A percentile compares a stretch with the other conserved stretches of the same genome.
Evolutionary conservation across 108 stramenopile genomes (phyloP).

Genomic region (Schizochytrium sp.): DNA sequence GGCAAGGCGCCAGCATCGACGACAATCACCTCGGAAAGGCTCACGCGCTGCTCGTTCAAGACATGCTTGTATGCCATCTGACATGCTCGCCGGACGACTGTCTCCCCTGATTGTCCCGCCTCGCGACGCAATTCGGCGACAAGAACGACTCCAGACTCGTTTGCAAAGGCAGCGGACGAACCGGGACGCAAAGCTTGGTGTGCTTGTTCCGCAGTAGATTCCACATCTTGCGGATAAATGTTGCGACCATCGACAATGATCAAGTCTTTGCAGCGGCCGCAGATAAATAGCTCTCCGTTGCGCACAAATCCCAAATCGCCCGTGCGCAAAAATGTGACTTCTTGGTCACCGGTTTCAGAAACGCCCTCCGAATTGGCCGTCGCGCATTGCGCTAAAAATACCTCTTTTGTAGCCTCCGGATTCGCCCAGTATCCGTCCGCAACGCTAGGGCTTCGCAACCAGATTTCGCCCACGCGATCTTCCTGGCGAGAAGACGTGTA

Average conservation of each 20-base stretch:
- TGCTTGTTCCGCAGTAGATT: slow-evolving; percentile 76
- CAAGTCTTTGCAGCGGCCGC: slow-evolving; percentile 86
- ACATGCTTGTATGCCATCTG: neutral
- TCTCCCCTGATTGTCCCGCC: neutral
- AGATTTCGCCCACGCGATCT: slow-evolving; percentile 75
- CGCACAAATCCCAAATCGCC: slow-evolving; percentile 95
- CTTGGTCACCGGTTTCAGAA: too few relatives aligned
- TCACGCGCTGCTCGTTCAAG: slow-evolving; percentile 37
- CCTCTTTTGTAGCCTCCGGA: slow-evolving; percentile 3
- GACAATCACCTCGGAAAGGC: slow-evolving; percentile 59
- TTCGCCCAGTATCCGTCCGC: slow-evolving; percentile 66
- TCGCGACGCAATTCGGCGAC: slow-evolving; percentile 55
- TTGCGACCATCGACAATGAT: slow-evolving; percentile 96
- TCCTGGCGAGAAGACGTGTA: neutral
- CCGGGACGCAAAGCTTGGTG: slow-evolving; percentile 62
- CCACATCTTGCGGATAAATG: slow-evolving; percentile 97
- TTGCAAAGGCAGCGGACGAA: slow-evolving; percentile 80
- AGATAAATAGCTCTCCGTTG: slow-evolving; percentile 81
- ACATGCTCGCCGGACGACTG: neutral
- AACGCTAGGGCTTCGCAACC: slow-evolving; percentile 70
- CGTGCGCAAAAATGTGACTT: slow-evolving; percentile 66
- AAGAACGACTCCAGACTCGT: slow-evolving; percentile 56
- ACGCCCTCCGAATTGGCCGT: neutral
- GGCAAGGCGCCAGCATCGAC: slow-evolving; percentile 73
- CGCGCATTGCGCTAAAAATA: neutral